Evolutionary conservation across 371 early-diverging fungal species (phyloP).

Genomic region (Entomophthora muscae): DNA sequence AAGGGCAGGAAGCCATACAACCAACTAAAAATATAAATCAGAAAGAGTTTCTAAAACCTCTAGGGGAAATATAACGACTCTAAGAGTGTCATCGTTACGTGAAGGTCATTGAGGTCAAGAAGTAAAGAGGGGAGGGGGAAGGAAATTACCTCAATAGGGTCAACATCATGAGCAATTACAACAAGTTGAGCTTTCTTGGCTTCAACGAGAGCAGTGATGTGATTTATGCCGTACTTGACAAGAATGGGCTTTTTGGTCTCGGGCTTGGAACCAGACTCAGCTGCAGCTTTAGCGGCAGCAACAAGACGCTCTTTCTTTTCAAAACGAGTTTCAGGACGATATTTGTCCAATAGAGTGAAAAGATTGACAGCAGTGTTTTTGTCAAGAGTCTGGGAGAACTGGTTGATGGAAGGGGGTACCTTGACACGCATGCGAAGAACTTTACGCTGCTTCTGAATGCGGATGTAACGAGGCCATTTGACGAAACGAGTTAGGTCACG

Average conservation of each 20-base stretch:
- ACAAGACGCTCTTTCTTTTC: conserved; percentile 93
- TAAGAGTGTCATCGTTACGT: neutral
- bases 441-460: conserved; percentile 92
- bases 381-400: conserved; percentile 95
- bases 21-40: conserved; percentile 29
- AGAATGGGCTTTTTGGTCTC: conserved; percentile 87
- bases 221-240: conserved; percentile 99
- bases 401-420: conserved; percentile 99
- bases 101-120: conserved; percentile 8
- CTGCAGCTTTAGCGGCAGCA: conserved; percentile 61
- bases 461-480: conserved; percentile 95
- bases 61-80: neutral
- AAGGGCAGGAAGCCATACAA: conserved; percentile 97
- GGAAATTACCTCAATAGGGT: conserved; percentile 78
- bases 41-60: neutral
- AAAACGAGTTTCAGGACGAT: conserved; percentile 93
- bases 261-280: conserved; percentile 75
- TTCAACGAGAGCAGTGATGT: conserved; percentile 96
- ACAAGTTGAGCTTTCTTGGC: conserved; percentile 98
- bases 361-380: conserved; percentile 93
- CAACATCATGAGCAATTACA: conserved; percentile 98
- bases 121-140: conserved; percentile 1
- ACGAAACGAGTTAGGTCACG: conserved; percentile 91
- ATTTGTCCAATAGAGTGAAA: conserved; percentile 94
- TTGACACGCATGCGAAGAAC: conserved; percentile 95